These are phyloP conservation scores for Symmetrospora coprosmae DNA, from an alignment of 768 basidiomycete genomes.

Conservation along the genomic window DNA sequence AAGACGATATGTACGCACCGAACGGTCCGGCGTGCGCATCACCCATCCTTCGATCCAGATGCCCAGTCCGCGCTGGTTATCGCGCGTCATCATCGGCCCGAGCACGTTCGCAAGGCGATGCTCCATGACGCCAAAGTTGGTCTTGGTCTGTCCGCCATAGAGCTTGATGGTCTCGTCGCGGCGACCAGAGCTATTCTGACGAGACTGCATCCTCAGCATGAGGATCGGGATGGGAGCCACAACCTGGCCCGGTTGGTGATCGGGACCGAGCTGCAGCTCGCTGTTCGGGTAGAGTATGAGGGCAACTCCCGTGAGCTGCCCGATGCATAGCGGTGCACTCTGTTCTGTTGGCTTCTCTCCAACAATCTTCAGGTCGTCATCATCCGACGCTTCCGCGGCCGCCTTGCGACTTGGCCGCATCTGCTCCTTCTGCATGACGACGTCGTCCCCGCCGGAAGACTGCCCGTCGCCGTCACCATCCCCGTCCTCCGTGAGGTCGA, in stretches of 20 bases:
- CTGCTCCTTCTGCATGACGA: background rate
- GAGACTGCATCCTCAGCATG: slow-evolving; percentile 45
- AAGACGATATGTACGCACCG: slow-evolving; percentile 25
- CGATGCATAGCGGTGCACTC: slow-evolving; percentile 53
- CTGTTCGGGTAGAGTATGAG: slow-evolving; percentile 68
- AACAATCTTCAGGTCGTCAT: slow-evolving; percentile 10
- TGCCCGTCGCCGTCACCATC: slow-evolving; percentile 16
- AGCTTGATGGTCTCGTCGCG: slow-evolving; percentile 60
- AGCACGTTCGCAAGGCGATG: slow-evolving; percentile 66
- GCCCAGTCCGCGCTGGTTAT: slow-evolving; percentile 63
- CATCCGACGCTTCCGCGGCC: background rate
- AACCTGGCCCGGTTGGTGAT: background rate
- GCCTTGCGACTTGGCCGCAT: background rate
- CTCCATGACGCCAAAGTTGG: slow-evolving; percentile 69
- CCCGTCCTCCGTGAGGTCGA: slow-evolving; percentile 8
- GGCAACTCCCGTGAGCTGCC: slow-evolving; percentile 65
- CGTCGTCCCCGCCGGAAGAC: background rate
- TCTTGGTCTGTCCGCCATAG: slow-evolving; percentile 50
- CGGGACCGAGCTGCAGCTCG: slow-evolving; percentile 42
- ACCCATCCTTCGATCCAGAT: slow-evolving; percentile 28
- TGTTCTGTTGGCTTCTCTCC: slow-evolving; percentile 13
- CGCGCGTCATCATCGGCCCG: slow-evolving; percentile 72
- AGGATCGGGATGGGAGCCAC: background rate
- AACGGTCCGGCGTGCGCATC: slow-evolving; percentile 16
- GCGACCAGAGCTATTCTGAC: slow-evolving; percentile 34